These are phyloP conservation scores for Saccharomycodes ludwigii DNA, from an alignment of 805 yeast genomes.

Conservation along the genomic window DNA sequence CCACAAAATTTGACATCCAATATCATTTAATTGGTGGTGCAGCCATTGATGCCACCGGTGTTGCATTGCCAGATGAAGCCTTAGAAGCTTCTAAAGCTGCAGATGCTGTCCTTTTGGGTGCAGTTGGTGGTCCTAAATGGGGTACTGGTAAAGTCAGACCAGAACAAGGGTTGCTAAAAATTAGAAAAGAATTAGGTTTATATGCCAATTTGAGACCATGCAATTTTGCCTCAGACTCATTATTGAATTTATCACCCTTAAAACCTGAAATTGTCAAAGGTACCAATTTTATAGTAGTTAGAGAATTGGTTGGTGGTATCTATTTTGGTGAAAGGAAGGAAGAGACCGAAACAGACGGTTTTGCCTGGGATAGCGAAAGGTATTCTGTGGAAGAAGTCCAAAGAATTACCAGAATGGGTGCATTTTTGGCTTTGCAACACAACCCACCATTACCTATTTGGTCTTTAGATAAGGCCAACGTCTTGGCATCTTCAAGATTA, in stretches of 20 bases:
- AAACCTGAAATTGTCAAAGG: conserved; percentile 78
- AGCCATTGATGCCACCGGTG: conserved; percentile 94
- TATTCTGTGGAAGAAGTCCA: conserved; percentile 87
- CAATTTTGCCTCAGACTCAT: conserved; percentile 75
- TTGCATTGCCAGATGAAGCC: conserved; percentile 77
- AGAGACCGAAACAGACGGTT: conserved; percentile 68
- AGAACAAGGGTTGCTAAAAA: conserved; percentile 89
- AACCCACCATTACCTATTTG: conserved; percentile 91
- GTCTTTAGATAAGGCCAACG: conserved; percentile 97
- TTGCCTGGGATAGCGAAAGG: conserved; percentile 89
- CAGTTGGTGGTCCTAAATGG: conserved; percentile 99
- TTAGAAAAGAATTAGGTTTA: conserved; percentile 85
- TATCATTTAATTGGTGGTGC: conserved; percentile 95
- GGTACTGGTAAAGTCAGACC: conserved; percentile 95
- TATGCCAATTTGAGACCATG: conserved; percentile 97
- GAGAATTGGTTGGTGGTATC: conserved; percentile 96
- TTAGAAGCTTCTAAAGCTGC: conserved; percentile 73
- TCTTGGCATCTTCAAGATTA: conserved; percentile 86
- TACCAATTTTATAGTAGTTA: conserved; percentile 83
- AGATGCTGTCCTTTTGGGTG: conserved; percentile 93
- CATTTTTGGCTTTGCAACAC: conserved; percentile 85
- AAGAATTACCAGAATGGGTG: conserved; percentile 97
- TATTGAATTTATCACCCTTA: conserved; percentile 79
- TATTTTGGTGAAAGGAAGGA: conserved; percentile 94
- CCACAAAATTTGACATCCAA: conserved; percentile 51